These are phyloP conservation scores for Talaromyces sp. DNA, from an alignment of 2,329 filamentous ascomycete genomes.

Conservation along the genomic window DNA sequence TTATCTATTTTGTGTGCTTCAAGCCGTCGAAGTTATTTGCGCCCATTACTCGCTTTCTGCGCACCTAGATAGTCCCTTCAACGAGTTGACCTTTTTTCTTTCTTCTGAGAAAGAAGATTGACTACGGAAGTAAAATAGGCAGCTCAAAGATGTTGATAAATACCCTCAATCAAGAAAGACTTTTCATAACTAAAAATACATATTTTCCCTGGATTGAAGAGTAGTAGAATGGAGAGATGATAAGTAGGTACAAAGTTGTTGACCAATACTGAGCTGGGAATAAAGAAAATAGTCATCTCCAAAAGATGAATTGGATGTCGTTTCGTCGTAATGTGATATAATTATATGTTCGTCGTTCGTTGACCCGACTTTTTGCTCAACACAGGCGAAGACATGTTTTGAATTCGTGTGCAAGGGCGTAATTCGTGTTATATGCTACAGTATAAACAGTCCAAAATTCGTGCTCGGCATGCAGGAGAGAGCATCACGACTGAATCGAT, in stretches of 20 bases:
- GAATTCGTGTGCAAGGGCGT: background rate
- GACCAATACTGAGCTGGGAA: background rate
- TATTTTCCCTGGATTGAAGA: background rate
- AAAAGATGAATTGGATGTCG: background rate
- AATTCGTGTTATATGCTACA: background rate
- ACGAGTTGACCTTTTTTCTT: background rate
- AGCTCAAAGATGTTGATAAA: background rate
- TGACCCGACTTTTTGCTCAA: background rate
- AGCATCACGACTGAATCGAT: conserved; percentile 4
- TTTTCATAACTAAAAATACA: conserved; percentile 3
- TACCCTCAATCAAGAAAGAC: conserved; percentile 1
- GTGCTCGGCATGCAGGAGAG: background rate
- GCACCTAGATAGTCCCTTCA: background rate
- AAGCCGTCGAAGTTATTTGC: background rate
- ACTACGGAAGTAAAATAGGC: background rate
- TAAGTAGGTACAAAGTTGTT: background rate
- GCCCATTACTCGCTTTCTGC: background rate
- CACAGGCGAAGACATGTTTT: background rate
- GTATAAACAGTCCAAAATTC: background rate
- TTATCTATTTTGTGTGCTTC: background rate
- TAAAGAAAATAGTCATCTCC: background rate
- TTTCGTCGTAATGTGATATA: background rate
- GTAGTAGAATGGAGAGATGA: background rate
- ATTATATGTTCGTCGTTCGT: background rate
- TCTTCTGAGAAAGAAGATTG: background rate